phyloP scores from a whole-genome alignment of 352 stramenopile species.

The Saprolegnia diclina region DNA sequence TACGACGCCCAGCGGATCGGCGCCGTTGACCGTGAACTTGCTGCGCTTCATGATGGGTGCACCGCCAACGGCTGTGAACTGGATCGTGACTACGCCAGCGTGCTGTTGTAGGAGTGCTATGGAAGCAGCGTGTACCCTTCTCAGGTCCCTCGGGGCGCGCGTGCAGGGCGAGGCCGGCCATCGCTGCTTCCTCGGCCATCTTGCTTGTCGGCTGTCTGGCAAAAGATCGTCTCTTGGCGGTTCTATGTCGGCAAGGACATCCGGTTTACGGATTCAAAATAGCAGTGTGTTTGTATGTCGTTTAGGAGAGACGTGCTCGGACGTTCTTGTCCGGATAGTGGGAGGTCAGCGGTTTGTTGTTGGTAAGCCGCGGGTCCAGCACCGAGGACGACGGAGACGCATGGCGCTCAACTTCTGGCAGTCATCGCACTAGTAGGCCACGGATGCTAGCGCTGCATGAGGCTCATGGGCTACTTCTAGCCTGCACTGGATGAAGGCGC shows the following conservation, averaged over 20 bases:
- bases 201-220: too few species aligned
- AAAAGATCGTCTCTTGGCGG: too few species aligned
- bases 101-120: neutral
- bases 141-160: slow-evolving; percentile 15
- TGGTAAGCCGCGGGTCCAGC: neutral
- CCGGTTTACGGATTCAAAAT: neutral
- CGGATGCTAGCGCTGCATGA: neutral
- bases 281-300: neutral
- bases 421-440: slow-evolving; percentile 82
- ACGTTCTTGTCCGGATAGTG: slow-evolving; percentile 11
- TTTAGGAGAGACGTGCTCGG: neutral
- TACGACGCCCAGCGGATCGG: slow-evolving; percentile 70
- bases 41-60: slow-evolving; percentile 82
- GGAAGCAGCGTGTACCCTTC: slow-evolving; percentile 14
- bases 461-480: slow-evolving; percentile 30
- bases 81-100: slow-evolving; percentile 56
- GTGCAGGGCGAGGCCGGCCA: neutral
- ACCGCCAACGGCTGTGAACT: slow-evolving; percentile 76
- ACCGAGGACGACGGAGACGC: neutral
- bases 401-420: slow-evolving; percentile 90
- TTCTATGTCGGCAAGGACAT: slow-evolving; percentile 1
- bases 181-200: neutral
- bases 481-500: slow-evolving; percentile 87
- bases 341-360: neutral
- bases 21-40: slow-evolving; percentile 79